Evolutionary conservation across 1,139 yeast genomes (phyloP), one percentile per base, ranked within the genome.

Genomic region (Diutina siamensis): DNA sequence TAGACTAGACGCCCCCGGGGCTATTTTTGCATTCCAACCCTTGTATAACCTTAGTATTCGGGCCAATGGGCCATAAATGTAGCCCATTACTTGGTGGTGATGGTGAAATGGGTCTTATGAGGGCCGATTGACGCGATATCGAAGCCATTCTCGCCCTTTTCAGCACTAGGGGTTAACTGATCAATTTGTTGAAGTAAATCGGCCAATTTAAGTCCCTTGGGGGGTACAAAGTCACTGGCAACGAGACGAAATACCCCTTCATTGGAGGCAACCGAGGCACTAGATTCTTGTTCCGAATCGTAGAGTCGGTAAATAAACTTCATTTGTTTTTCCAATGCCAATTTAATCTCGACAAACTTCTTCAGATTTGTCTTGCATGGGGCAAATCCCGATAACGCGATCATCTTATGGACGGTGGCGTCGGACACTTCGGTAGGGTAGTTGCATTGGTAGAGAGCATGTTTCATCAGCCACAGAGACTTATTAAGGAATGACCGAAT

Each of bases 311-410:
- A 60, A 34, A 76, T 64, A 51, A 77, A 72, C 13, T 61, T 59
- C 55, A 76, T 64, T 51, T 77, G 83, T 17, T 63, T 57, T 44
- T 62, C 60, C 49, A 77, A 59, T 2, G 69, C 63, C 2, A 51
- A 46, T 17, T 60, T 57, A 13, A 71, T 55, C 34, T 52, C 54
- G 20, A 56, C 53, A 27, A 38, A 38, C 21, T 63, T 58, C 22
- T 62, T 54, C 22, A 60, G 61, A 1, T 49, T 47, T 4, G 55
- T 44, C 13, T 56, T 45, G 22, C 61, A 51, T 20, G 57, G 54
- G 19, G 66, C 60, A 5, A 77, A 53, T 0, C 81, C 82, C 0
- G 80, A 74, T 22, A 74, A 51, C 47, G 61, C 59, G 36, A 74
- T 56, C 52, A 75, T 56, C 51, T 65, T 67, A 18, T 51, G 47